Evolutionary conservation across 1,139 yeast genomes (phyloP), one percentile per base, ranked within the genome.

Genomic region (Nematodospora anomalae): DNA sequence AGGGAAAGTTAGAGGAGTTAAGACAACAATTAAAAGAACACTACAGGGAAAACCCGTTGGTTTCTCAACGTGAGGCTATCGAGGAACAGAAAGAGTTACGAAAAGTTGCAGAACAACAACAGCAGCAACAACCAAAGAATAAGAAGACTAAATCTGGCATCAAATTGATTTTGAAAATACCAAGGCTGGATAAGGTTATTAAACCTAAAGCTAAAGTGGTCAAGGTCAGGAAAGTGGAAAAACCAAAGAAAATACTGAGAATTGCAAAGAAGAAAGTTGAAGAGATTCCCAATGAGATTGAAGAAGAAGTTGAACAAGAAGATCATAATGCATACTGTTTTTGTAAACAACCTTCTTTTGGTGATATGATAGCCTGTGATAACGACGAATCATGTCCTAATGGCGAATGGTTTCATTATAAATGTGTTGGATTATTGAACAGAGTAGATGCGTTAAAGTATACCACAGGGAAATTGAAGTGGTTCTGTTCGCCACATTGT

Each of bases 351-450:
- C 66, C 64, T 0, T 69, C 76, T 0, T 63, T 63, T 42, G 76
- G 76, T 2, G 64, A 64, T 41, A 71, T 71, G 76, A 70, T 71
- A 30, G 74, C 68, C 0, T 71, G 76, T 47, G 76, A 71, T 42
- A 65, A 69, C 43, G 64, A 58, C 36, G 51, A 46, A 1, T 49
- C 60, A 4, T 71, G 76, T 49, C 67, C 68, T 13, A 69, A 70
- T 43, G 76, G 76, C 3, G 76, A 68, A 35, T 71, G 76, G 76
- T 71, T 71, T 37, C 76, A 71, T 43, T 71, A 69, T 49, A 70
- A 69, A 43, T 71, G 76, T 47, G 76, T 71, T 22, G 74, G 74
- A 3, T 52, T 70, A 26, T 50, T 62, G 25, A 67, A 61, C 38
- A 45, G 67, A 33, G 74, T 65, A 1, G 72, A 66, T 18, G 74